phyloP scores from a whole-genome alignment of 2,329 filamentous ascomycete species.

The Tolypocladium tropicale region DNA sequence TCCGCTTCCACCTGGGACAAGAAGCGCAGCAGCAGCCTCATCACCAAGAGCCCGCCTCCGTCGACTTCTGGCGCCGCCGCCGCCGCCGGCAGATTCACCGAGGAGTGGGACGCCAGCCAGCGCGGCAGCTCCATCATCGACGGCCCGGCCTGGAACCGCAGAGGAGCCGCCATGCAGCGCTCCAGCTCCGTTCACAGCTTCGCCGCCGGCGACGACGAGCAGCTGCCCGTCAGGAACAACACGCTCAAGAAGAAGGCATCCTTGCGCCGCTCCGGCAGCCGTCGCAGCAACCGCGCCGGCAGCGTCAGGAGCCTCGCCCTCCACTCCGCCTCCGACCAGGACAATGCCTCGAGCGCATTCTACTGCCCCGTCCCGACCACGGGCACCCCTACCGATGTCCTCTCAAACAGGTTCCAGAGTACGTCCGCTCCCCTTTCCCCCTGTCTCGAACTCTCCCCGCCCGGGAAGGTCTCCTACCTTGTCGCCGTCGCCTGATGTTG shows the following conservation, averaged over 20 bases:
- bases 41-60: conserved; percentile 9
- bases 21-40: conserved; percentile 5
- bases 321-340: conserved; percentile 56
- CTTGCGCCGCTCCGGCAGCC: conserved; percentile 62
- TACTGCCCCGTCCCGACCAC: conserved; percentile 81
- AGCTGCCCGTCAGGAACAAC: conserved; percentile 41
- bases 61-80: background rate
- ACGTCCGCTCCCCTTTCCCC: conserved; percentile 18
- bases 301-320: conserved; percentile 74
- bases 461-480: too few species aligned
- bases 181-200: conserved; percentile 50
- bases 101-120: conserved; percentile 62
- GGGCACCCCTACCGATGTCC: conserved; percentile 76
- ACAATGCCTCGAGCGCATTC: conserved; percentile 74
- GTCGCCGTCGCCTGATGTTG: background rate
- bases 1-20: conserved; percentile 4
- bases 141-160: conserved; percentile 21
- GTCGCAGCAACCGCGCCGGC: conserved; percentile 71
- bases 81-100: conserved; percentile 45
- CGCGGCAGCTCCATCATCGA: conserved; percentile 56
- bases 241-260: conserved; percentile 87
- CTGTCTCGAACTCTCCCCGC: background rate
- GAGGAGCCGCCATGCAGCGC: conserved; percentile 39
- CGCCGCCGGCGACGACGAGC: conserved; percentile 33
- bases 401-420: conserved; percentile 86